Evolutionary conservation across 257 asterid species (phyloP), one percentile per base, ranked within the genome.

Genomic region (Ilex aquifolium): DNA sequence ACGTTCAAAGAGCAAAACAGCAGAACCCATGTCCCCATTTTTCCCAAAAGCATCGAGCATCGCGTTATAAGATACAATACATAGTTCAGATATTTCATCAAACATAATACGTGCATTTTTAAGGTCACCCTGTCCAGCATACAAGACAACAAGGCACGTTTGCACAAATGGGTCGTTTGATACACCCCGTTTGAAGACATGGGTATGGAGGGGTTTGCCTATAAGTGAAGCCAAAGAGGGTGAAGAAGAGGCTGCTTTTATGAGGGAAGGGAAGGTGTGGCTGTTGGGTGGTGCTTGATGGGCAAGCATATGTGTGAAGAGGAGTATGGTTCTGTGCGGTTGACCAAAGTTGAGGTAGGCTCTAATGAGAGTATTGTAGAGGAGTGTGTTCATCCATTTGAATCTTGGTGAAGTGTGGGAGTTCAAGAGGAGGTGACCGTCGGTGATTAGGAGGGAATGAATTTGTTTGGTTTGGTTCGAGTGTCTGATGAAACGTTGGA

Each of bases 371-470:
- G 88, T 56, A 76, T 85, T 92, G 82, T 82, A 83, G 46, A 89
- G 80, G 39, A 87, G 88, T 36, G 99, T 92, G 63, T 87, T 92
- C 62, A 71, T 79, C 97, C 99, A 87, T 66, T 76, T 53, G 57
- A 14, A 53, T 8, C 27, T 3, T 21, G 57, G 30, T 6, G 10
- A 6, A 4, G 13, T 46, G 27, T 53, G 69, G 52, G 84, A 65
- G 12, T 82, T 72, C 51, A 76, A 59, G 67, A 69, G 79, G 56
- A 87, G 81, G 77, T 70, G 72, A 40, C 96, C 97, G 32, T 69
- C 61, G 57, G 88, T 83, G 51, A 68, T 73, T 44, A 87, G 36
- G 61, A 75, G 77, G 56, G 88, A 83, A 67, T 88, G 96, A 3
- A 88, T 76, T 69, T 83, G 92, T 55, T 80, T 70, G 55, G 79